phyloP scores from a whole-genome alignment of 345 rosid species.

The Mangifera indica region DNA sequence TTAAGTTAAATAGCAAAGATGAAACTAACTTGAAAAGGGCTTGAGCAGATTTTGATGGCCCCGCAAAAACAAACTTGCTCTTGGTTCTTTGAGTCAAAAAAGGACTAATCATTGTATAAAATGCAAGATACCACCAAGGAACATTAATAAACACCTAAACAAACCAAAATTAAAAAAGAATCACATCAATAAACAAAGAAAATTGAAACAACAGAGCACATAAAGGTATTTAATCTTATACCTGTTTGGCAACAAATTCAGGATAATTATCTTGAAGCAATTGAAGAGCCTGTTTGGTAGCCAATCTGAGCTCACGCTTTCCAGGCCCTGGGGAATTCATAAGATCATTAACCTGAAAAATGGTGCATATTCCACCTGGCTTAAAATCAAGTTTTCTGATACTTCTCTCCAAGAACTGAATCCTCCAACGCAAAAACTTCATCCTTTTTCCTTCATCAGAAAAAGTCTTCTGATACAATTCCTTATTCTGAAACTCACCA shows the following conservation, averaged over 20 bases:
- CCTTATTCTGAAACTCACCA: constrained; percentile 76
- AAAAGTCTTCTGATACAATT: constrained; percentile 52
- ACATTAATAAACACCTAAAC: constrained; percentile 84
- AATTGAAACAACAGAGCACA: not conserved
- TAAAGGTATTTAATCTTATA: not conserved
- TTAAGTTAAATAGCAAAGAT: not conserved
- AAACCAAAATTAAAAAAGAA: not conserved
- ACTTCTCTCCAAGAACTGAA: constrained; percentile 77
- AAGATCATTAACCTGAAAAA: constrained; percentile 74
- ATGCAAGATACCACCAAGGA: constrained; percentile 97
- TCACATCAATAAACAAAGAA: not conserved
- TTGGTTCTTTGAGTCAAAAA: constrained; percentile 90
- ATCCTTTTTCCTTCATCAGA: constrained; percentile 64
- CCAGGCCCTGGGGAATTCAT: constrained; percentile 73
- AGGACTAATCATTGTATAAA: constrained; percentile 70
- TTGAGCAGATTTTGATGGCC: constrained; percentile 75
- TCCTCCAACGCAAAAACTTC: constrained; percentile 79
- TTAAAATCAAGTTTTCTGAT: constrained; percentile 71
- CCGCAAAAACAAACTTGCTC: constrained; percentile 85
- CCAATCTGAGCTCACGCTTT: constrained; percentile 62
- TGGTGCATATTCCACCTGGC: constrained; percentile 56
- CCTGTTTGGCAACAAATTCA: constrained; percentile 65
- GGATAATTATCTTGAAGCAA: constrained; percentile 73
- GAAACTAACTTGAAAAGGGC: constrained; percentile 77
- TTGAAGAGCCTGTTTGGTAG: constrained; percentile 63